Base-by-base conservation (phyloP, 768 basidiomycete genomes). In the Gelatoporia subvermispora region DNA sequence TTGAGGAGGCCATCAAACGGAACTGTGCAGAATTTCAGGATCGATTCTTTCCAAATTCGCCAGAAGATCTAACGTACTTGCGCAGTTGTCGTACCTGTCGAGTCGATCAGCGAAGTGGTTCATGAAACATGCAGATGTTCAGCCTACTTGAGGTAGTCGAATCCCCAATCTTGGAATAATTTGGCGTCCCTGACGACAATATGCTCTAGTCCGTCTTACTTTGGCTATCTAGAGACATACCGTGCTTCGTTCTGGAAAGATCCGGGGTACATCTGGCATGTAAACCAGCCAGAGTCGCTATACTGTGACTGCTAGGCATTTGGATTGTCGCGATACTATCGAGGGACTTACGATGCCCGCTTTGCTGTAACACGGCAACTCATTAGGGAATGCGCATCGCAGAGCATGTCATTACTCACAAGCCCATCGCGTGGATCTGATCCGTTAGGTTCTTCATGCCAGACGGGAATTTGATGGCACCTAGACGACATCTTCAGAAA, bases 241-340 rank as follows among this genome's bases (percentile, higher is more conserved):
- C 77, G 72, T 18, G 68, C 77, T 61, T 84, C 82, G 48, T 84
- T 81, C 58, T 73, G 68, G 64, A 72, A 84, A 4, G 82, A 84
- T 17, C 82, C 83, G 18, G 83, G 83, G 58, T 82, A 85, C 10
- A 74, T 49, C 39, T 75, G 72, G 55, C 83, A 85, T 21, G 83
- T 84, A 56, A 75, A 81, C 82, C 82, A 84, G 17, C 83, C 83
- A 0, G 83, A 73, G 54, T 83, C 81, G 50, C 82, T 78, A 52
- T 84, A 84, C 82, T 82, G 40, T 28, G n/a, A 13, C 2, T 17
- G 35, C 13, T 21, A n/a, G 22, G n/a, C 35, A 18, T 41, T 7
- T 35, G 41, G 7, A 31, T 23, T n/a, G n/a, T n/a, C 43, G 7
- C 10, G 46, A 45, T 16, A 41, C 18, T 28, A 11, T 38, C 18